A percentile compares a stretch with the other conserved stretches of the same genome.
Evolutionary conservation across 2,329 filamentous ascomycete species (phyloP).

Genomic region (Passalora sequoiae): DNA sequence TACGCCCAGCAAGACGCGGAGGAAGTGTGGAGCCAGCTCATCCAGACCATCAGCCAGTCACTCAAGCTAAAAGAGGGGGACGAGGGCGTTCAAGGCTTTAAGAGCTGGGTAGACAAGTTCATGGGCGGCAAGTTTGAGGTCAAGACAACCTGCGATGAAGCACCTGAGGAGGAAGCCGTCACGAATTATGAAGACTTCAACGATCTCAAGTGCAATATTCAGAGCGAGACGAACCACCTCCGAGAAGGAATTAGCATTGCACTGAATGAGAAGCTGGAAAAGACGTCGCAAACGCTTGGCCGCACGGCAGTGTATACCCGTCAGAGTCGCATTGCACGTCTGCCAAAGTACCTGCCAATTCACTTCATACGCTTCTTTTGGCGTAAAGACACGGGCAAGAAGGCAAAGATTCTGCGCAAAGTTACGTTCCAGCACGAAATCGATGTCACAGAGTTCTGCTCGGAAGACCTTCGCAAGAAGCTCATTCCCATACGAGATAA

Average conservation of each 20-base stretch:
- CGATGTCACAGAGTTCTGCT: conserved; percentile 91
- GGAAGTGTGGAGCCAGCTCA: conserved; percentile 94
- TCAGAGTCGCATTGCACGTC: conserved; percentile 77
- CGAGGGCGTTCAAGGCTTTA: conserved; percentile 57
- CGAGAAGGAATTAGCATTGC: conserved; percentile 79
- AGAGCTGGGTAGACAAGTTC: conserved; percentile 68
- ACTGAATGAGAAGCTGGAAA: conserved; percentile 84
- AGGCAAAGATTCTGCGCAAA: conserved; percentile 99
- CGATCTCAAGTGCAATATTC: conserved; percentile 96
- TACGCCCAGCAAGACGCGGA: conserved; percentile 99
- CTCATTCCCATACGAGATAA: conserved; percentile 92
- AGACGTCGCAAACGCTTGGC: conserved; percentile 70
- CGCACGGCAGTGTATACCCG: conserved; percentile 84
- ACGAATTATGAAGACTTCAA: conserved; percentile 70
- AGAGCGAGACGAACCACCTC: conserved; percentile 78
- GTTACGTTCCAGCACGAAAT: conserved; percentile 93
- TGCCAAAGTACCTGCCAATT: conserved; percentile 92
- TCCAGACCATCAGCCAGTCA: conserved; percentile 75
- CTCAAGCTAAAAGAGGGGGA: conserved; percentile 58
- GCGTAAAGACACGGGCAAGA: conserved; percentile 92
- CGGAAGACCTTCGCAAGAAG: conserved; percentile 75
- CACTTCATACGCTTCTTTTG: conserved; percentile 99
- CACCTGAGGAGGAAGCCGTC: conserved; percentile 67
- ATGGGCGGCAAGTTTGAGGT: conserved; percentile 78
- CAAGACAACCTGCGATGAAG: conserved; percentile 76